phyloP scores from a whole-genome alignment of 129 eudicot genomes.

The Ambrosia artemisiifolia region DNA sequence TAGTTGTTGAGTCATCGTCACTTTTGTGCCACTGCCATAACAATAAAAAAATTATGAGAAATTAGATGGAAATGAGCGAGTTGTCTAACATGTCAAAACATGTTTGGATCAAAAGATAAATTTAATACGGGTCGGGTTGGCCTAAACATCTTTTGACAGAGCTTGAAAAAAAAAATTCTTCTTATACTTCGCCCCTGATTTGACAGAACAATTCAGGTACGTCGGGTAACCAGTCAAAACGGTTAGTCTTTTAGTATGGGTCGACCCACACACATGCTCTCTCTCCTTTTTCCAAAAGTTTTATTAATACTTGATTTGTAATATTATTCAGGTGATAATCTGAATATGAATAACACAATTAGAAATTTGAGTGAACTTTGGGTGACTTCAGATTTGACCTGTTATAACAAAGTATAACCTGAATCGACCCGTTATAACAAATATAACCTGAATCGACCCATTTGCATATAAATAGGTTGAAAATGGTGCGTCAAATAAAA shows the following conservation, averaged over 20 bases:
- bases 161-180: too few species aligned
- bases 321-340: too few species aligned
- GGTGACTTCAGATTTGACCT: background rate
- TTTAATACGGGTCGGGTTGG: background rate
- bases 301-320: too few species aligned
- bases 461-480: background rate
- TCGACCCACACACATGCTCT: too few species aligned
- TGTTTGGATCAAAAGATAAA: background rate
- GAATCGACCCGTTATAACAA: background rate
- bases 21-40: constrained; percentile 29
- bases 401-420: background rate
- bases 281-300: too few species aligned
- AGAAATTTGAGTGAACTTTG: background rate
- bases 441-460: background rate
- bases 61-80: background rate
- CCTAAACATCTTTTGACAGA: background rate
- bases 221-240: too few species aligned
- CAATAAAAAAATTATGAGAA: background rate
- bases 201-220: too few species aligned
- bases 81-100: background rate
- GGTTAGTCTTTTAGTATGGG: too few species aligned
- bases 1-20: constrained; percentile 39
- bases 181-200: too few species aligned
- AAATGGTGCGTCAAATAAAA: background rate
- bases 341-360: too few species aligned